Evolutionary conservation across 2,329 filamentous ascomycete species (phyloP).

Genomic region (Balansia obtecta): DNA sequence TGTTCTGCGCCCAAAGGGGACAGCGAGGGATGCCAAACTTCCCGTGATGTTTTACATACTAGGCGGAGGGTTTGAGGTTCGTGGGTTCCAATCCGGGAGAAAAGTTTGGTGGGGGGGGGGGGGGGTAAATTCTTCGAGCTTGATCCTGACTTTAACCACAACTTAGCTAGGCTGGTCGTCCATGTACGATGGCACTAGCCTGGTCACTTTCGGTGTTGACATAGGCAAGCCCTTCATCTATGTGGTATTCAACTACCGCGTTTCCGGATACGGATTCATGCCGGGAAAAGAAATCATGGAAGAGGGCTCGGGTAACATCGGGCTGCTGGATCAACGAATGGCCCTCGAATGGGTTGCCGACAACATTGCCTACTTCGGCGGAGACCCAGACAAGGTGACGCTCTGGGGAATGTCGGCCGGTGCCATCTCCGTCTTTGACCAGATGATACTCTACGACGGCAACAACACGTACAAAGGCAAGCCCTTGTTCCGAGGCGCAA

Average conservation of each 20-base stretch:
- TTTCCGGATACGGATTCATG: not conserved
- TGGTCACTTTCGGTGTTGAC: slow-evolving; percentile 24
- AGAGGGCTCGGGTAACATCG: slow-evolving; percentile 56
- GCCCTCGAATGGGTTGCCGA: slow-evolving; percentile 47
- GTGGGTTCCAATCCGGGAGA: not conserved
- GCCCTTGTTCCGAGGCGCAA: slow-evolving; percentile 1
- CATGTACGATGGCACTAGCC: not conserved
- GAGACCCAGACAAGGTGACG: slow-evolving; percentile 46
- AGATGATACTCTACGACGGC: slow-evolving; percentile 48
- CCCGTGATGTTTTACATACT: slow-evolving; percentile 47
- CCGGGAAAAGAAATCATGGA: not conserved
- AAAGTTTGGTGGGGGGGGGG: no score
- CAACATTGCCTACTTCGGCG: slow-evolving; percentile 50
- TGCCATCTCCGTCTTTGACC: slow-evolving; percentile 38
- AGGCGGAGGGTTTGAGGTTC: slow-evolving; percentile 30
- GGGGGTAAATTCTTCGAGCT: no score
- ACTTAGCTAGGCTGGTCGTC: not conserved
- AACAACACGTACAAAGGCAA: slow-evolving; percentile 31
- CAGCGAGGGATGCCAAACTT: slow-evolving; percentile 28
- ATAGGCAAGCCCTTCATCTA: slow-evolving; percentile 13
- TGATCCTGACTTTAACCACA: not conserved
- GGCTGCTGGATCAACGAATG: slow-evolving; percentile 39
- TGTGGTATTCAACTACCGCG: not conserved
- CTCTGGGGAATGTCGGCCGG: slow-evolving; percentile 47
- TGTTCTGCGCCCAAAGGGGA: slow-evolving; percentile 32